Percentiles rank a stretch among this genome's conserved stretches.
These are phyloP conservation scores for Trichosporon faecale DNA, from an alignment of 1,284 basidiomycete genomes.

Conservation along the genomic window DNA sequence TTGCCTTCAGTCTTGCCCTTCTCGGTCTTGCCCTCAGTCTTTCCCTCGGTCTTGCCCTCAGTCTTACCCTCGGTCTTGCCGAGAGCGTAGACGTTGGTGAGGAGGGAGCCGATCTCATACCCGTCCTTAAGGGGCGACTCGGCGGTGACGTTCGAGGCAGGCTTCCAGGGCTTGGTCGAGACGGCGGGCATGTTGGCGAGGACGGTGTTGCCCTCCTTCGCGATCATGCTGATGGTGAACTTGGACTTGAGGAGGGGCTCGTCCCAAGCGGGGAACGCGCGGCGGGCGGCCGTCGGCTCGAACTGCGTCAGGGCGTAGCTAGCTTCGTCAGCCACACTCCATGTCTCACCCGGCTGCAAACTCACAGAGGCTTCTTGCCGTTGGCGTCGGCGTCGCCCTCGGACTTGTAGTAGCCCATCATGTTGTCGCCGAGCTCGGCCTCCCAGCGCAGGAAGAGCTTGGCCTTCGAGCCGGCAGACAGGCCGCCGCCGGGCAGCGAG, in stretches of 20 bases:
- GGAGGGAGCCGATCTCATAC: slow-evolving; percentile 50
- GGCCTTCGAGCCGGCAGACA: slow-evolving; percentile 63
- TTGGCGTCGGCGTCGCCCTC: slow-evolving; percentile 55
- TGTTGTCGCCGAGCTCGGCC: slow-evolving; percentile 63
- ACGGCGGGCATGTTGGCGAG: slow-evolving; percentile 75
- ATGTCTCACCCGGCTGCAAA: slow-evolving; percentile 16
- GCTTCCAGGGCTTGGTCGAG: slow-evolving; percentile 57
- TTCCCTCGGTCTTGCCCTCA: slow-evolving; percentile 47
- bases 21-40: slow-evolving; percentile 41
- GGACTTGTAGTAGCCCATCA: slow-evolving; percentile 57
- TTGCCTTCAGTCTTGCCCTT: slow-evolving; percentile 41
- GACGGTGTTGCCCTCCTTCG: slow-evolving; percentile 65
- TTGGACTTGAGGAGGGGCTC: slow-evolving; percentile 90
- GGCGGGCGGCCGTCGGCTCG: slow-evolving; percentile 80
- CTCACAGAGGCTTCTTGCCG: slow-evolving; percentile 51
- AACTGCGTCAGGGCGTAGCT: slow-evolving; percentile 73
- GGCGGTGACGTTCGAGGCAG: slow-evolving; percentile 36
- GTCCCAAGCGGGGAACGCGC: slow-evolving; percentile 82
- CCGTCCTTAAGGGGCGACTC: slow-evolving; percentile 38
- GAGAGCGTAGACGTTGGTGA: slow-evolving; percentile 33
- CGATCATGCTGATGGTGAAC: slow-evolving; percentile 77
- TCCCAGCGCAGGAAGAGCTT: slow-evolving; percentile 53
- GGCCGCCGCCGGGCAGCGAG: slow-evolving; percentile 63
- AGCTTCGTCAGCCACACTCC: slow-evolving; percentile 3
- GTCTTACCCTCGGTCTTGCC: slow-evolving; percentile 49